Base-by-base conservation (phyloP, 805 yeast genomes). In the Candida dendrica region DNA sequence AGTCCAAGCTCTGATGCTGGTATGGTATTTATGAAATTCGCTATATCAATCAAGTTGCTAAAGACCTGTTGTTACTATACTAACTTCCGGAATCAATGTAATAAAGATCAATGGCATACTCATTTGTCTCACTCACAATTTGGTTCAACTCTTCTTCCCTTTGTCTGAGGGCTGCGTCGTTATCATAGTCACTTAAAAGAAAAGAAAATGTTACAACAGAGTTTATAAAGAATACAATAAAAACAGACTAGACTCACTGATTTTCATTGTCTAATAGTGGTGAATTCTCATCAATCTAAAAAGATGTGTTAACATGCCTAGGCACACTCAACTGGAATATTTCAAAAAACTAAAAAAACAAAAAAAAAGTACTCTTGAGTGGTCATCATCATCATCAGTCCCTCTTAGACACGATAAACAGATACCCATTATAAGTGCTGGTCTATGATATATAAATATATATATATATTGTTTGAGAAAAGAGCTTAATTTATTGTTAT, bases 381-480 rank as follows among this genome's bases (percentile, higher is more conserved):
- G 76, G 42, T 67, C 72, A 36, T 63, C 67, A 16, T 59, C 66
- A 15, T 59, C 66, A 15, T 57, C 61, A 30, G 38, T 44, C 5
- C 60, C 56, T 34, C 59, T 49, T 15, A 73, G 58, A 48, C 78
- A 73, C 15, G 78, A 73, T 34, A 72, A 58, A 51, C 78, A 73
- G 40, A 61, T 47, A 31, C 79, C 79, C 79, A 73, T 73, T 18
- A 42, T 11, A n/a, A n/a, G n/a, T n/a, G n/a, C n/a, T n/a, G n/a
- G n/a, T n/a, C n/a, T n/a, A n/a, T n/a, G n/a, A n/a, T n/a, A n/a
- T n/a, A n/a, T n/a, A n/a, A n/a, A n/a, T n/a, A n/a, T n/a, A n/a
- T n/a, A n/a, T n/a, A n/a, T n/a, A n/a, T n/a, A n/a, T n/a, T n/a
- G n/a, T n/a, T n/a, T n/a, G n/a, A n/a, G n/a, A 22, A 22, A 22